Conservation (phyloP, 2,329 filamentous ascomycete genomes). For the Aspergillus candidus region DNA sequence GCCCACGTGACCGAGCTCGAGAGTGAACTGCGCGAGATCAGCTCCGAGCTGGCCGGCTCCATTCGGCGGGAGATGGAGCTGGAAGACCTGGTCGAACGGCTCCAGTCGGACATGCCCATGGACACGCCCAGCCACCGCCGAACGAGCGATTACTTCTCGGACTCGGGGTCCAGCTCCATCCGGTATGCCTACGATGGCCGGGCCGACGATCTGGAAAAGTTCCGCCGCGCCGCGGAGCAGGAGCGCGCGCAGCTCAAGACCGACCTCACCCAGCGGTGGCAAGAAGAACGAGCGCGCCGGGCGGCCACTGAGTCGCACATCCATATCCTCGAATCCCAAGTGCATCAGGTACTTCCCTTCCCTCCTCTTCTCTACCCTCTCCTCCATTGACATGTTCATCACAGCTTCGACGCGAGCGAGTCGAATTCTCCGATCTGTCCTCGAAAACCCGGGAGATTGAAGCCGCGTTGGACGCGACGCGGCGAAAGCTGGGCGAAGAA, state of each 20-base stretch:
- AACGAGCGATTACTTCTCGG: conserved; percentile 96
- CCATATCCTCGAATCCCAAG: conserved; percentile 70
- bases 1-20: conserved; percentile 78
- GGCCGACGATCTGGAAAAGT: conserved; percentile 68
- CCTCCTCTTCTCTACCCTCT: not conserved
- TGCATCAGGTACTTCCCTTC: conserved; percentile 52
- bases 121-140: conserved; percentile 55
- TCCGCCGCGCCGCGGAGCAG: conserved; percentile 79
- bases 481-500: conserved; percentile 77
- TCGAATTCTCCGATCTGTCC: conserved; percentile 40
- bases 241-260: conserved; percentile 81
- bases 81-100: conserved; percentile 83
- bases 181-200: conserved; percentile 63
- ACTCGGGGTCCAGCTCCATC: conserved; percentile 82
- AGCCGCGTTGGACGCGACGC: conserved; percentile 70
- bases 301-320: conserved; percentile 77
- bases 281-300: conserved; percentile 74
- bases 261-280: conserved; percentile 76
- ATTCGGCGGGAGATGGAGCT: conserved; percentile 94
- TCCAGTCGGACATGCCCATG: conserved; percentile 66
- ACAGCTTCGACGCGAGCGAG: conserved; percentile 48
- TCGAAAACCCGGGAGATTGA: conserved; percentile 73
- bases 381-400: conserved; percentile 11
- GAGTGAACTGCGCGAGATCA: conserved; percentile 88
- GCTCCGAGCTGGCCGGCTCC: conserved; percentile 82